Percentiles rank a stretch among this genome's conserved stretches.
These are phyloP conservation scores for Xylaria acuta DNA, from an alignment of 495 filamentous ascomycete species.

Conservation along the genomic window DNA sequence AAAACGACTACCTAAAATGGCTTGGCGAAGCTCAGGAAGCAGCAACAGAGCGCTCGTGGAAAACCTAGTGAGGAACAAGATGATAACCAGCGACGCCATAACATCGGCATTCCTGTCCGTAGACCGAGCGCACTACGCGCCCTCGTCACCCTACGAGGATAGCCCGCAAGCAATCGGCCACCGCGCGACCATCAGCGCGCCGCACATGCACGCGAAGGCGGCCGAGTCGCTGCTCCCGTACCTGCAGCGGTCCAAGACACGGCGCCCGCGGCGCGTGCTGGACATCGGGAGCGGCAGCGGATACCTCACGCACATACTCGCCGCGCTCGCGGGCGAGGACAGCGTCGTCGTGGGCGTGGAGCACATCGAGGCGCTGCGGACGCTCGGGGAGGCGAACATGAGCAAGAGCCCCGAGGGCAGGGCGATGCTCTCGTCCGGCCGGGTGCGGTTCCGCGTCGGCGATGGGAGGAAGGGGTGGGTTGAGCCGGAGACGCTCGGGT, in stretches of 20 bases:
- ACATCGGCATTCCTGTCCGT: slow-evolving; percentile 83
- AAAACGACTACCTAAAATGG: slow-evolving; percentile 64
- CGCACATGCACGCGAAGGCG: slow-evolving; percentile 94
- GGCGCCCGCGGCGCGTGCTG: slow-evolving; percentile 62
- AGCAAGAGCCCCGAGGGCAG: slow-evolving; percentile 69
- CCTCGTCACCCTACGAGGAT: slow-evolving; percentile 76
- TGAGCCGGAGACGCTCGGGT: slow-evolving; percentile 45
- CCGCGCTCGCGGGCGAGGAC: slow-evolving; percentile 70
- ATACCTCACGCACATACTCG: slow-evolving; percentile 89
- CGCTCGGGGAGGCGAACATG: slow-evolving; percentile 78
- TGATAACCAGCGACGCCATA: slow-evolving; percentile 75
- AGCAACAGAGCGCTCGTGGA: slow-evolving; percentile 79
- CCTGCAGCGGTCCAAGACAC: slow-evolving; percentile 46
- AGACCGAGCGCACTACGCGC: slow-evolving; percentile 85
- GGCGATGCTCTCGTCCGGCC: slow-evolving; percentile 62
- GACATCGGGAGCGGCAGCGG: slow-evolving; percentile 92
- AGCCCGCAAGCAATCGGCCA: slow-evolving; percentile 89
- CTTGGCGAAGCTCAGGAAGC: slow-evolving; percentile 83
- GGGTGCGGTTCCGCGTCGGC: slow-evolving; percentile 74
- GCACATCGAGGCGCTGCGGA: slow-evolving; percentile 80
- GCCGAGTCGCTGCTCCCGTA: slow-evolving; percentile 70
- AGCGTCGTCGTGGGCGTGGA: slow-evolving; percentile 84
- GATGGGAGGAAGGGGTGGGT: slow-evolving; percentile 83
- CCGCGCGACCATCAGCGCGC: slow-evolving; percentile 89
- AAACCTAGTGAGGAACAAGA: slow-evolving; percentile 72